A percentile compares a stretch with the other conserved stretches of the same genome.
phyloP scores from a whole-genome alignment of 176 grass and related monocot genomes.

The Aegilops umbellulata region DNA sequence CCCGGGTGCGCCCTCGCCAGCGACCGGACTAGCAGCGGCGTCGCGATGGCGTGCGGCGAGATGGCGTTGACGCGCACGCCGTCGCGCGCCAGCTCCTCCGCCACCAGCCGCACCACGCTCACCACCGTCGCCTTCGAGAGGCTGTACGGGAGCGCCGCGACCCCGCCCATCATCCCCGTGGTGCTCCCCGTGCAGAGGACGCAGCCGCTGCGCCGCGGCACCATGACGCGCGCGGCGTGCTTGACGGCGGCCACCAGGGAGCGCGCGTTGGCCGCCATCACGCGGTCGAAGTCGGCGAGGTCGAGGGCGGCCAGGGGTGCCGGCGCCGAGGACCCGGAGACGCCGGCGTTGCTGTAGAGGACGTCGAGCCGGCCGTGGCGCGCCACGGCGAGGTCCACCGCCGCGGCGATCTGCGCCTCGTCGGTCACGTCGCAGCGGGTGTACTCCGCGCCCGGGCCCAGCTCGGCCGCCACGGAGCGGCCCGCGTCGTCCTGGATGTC shows the following conservation, averaged over 20 bases:
- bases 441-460: constrained; percentile 33
- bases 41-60: constrained; percentile 46
- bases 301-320: constrained; percentile 35
- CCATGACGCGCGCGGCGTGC: constrained; percentile 85
- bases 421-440: constrained; percentile 38
- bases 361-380: constrained; percentile 43
- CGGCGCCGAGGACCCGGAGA: constrained; percentile 8
- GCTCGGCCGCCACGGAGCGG: constrained; percentile 29
- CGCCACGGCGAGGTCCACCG: constrained; percentile 30
- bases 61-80: constrained; percentile 46
- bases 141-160: constrained; percentile 37
- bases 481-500: constrained; percentile 49
- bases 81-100: constrained; percentile 34
- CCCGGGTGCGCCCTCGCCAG: constrained; percentile 24
- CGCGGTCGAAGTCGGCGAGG: constrained; percentile 71
- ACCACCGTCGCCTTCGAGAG: constrained; percentile 36
- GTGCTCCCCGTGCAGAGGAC: constrained; percentile 69
- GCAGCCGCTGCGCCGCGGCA: constrained; percentile 45
- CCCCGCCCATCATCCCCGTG: constrained; percentile 37
- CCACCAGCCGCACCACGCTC: constrained; percentile 9
- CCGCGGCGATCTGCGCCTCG: constrained; percentile 35
- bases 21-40: constrained; percentile 29
- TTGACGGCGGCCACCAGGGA: constrained; percentile 59
- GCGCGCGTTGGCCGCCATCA: constrained; percentile 60
- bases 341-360: constrained; percentile 43